Evolutionary conservation across 2,329 filamentous ascomycete species (phyloP).

Genomic region (Sporothrix curviconia): DNA sequence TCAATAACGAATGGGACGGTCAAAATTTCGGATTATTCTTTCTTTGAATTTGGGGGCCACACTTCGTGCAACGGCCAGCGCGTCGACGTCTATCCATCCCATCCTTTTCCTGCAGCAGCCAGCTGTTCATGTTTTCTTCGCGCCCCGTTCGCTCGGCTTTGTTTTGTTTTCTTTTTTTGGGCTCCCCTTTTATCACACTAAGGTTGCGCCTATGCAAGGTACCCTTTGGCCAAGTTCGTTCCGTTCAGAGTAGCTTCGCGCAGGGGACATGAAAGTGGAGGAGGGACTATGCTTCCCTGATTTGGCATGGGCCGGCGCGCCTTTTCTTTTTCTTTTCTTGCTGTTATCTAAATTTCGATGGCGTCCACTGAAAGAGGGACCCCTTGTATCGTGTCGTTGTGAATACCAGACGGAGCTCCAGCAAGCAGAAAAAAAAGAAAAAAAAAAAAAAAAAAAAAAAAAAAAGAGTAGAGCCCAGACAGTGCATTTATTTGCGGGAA

Average conservation of each 20-base stretch:
- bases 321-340: background rate
- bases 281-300: background rate
- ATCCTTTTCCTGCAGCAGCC: too few species aligned
- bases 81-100: background rate
- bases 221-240: constrained; percentile 9
- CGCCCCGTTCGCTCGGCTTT: background rate
- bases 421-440: background rate
- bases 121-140: background rate
- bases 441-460: background rate
- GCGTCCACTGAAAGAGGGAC: background rate
- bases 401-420: background rate
- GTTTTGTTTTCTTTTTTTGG: background rate
- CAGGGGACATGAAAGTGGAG: background rate
- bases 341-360: too few species aligned
- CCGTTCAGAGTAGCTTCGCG: constrained; percentile 8
- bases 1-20: background rate
- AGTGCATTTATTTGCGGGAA: too few species aligned
- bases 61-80: too few species aligned
- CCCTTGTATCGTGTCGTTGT: background rate
- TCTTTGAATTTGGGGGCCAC: too few species aligned
- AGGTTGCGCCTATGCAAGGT: constrained; percentile 6
- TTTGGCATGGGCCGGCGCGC: background rate
- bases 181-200: background rate
- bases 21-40: background rate
- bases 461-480: background rate